Percentiles rank a stretch among this genome's conserved stretches.
These are phyloP conservation scores for Xerocomus cyaneibrunnescens DNA, from an alignment of 1,284 basidiomycete species.

Conservation along the genomic window DNA sequence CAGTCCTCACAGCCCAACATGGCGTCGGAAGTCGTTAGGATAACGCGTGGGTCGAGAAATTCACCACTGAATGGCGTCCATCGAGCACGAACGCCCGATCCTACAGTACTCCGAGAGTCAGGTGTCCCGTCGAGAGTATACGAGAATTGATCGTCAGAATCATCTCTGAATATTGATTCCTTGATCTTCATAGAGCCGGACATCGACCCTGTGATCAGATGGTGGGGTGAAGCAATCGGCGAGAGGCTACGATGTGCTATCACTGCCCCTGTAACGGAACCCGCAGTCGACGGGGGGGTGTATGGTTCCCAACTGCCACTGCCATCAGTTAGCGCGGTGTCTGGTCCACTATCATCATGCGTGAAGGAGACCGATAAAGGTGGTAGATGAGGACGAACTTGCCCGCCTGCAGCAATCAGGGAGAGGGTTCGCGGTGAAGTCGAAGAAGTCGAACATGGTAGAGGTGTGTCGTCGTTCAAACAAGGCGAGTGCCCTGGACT, in stretches of 20 bases:
- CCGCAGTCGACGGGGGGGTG: slow-evolving; percentile 55
- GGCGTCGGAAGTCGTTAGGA: slow-evolving; percentile 24
- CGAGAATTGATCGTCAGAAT: slow-evolving; percentile 31
- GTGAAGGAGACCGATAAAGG: slow-evolving; percentile 34
- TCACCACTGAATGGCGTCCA: slow-evolving; percentile 27
- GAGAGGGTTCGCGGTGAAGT: slow-evolving; percentile 26
- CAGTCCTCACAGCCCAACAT: slow-evolving; percentile 26
- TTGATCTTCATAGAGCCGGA: slow-evolving; percentile 18
- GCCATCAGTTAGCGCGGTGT: slow-evolving; percentile 48
- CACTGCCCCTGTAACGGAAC: slow-evolving; percentile 39
- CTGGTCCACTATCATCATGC: slow-evolving; percentile 45
- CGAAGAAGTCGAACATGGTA: slow-evolving; percentile 13
- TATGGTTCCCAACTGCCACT: slow-evolving; percentile 54
- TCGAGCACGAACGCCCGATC: slow-evolving; percentile 12
- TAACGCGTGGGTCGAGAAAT: slow-evolving; percentile 31
- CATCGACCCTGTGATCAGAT: slow-evolving; percentile 4
- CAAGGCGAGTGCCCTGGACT: slow-evolving; percentile 34
- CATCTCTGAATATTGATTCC: slow-evolving; percentile 24
- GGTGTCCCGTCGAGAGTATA: slow-evolving; percentile 21
- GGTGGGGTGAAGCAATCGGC: slow-evolving; percentile 21
- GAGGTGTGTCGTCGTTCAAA: slow-evolving; percentile 21
- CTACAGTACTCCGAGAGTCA: slow-evolving; percentile 15
- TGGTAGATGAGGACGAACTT: slow-evolving; percentile 30
- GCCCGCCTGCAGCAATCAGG: slow-evolving; percentile 33
- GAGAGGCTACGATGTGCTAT: slow-evolving; percentile 27